These are phyloP conservation scores for Goffeauzyma gilvescens DNA, from an alignment of 768 basidiomycete species.

Conservation along the genomic window DNA sequence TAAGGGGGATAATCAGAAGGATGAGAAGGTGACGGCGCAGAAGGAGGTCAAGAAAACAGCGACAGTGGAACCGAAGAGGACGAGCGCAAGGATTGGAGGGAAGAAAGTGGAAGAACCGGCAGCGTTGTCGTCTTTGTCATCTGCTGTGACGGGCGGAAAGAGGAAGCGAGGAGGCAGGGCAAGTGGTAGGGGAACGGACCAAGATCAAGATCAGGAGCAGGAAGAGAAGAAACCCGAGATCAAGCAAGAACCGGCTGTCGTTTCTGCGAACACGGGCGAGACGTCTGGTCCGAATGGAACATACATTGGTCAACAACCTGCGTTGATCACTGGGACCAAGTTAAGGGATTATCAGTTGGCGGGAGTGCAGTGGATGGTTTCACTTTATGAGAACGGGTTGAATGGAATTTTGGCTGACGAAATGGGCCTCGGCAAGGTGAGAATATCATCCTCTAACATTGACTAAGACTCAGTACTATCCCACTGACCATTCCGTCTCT, in stretches of 20 bases:
- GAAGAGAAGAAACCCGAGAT: constrained; percentile 1
- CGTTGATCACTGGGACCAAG: constrained; percentile 61
- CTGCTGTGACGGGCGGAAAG: constrained; percentile 1
- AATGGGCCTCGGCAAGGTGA: constrained; percentile 64
- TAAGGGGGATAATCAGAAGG: constrained; percentile 12
- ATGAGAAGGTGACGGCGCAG: constrained; percentile 3
- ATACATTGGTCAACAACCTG: constrained; percentile 41
- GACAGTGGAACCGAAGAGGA: constrained; percentile 4
- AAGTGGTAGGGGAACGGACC: neutral
- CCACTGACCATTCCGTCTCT: too few relatives aligned
- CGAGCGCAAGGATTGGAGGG: constrained; percentile 1
- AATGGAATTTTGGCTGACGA: constrained; percentile 52
- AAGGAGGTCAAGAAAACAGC: neutral
- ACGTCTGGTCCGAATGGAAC: constrained; percentile 35
- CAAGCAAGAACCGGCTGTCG: neutral
- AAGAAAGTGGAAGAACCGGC: constrained; percentile 4
- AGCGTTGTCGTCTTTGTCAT: too few relatives aligned
- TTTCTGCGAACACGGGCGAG: neutral
- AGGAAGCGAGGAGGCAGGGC: constrained; percentile 2
- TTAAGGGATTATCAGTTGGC: constrained; percentile 82
- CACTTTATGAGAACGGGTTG: constrained; percentile 50
- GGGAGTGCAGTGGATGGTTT: constrained; percentile 88
- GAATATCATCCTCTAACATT: too few relatives aligned
- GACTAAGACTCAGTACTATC: too few relatives aligned
- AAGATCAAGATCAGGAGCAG: constrained; percentile 3